These are phyloP conservation scores for Podila horticola DNA, from an alignment of 192 early-diverging fungal genomes.

Conservation along the genomic window DNA sequence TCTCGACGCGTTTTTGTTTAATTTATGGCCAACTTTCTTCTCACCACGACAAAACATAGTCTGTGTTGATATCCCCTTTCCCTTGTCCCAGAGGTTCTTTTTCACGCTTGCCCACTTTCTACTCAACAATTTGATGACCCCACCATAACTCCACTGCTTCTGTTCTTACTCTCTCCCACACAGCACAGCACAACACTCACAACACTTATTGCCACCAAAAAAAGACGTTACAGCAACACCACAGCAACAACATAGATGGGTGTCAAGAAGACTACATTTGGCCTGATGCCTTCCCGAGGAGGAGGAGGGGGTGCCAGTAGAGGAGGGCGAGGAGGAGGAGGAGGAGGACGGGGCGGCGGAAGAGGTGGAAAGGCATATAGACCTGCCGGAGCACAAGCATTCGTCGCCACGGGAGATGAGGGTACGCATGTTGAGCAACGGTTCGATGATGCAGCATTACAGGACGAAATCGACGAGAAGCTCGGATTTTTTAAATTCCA, in stretches of 20 bases:
- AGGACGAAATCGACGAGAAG: slow-evolving; percentile 65
- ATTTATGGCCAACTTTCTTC: no score
- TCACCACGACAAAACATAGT: no score
- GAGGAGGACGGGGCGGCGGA: slow-evolving; percentile 14
- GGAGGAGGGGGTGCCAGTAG: slow-evolving; percentile 6
- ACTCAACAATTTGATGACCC: no score
- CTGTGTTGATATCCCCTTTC: no score
- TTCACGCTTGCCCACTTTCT: no score
- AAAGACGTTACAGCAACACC: no score
- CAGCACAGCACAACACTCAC: no score
- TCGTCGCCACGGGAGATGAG: slow-evolving; percentile 41
- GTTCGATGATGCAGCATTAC: slow-evolving; percentile 37
- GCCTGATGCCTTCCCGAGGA: slow-evolving; percentile 39
- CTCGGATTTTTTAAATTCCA: slow-evolving; percentile 77
- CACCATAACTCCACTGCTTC: no score
- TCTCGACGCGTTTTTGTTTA: no score
- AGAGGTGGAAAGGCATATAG: slow-evolving; percentile 29
- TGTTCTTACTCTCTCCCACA: no score
- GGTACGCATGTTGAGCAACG: slow-evolving; percentile 47
- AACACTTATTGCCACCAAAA: no score
- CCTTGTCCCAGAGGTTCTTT: no score
- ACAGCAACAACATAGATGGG: slow-evolving; percentile 9
- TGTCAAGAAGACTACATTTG: slow-evolving; percentile 43
- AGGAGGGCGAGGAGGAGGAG: slow-evolving; percentile 11
- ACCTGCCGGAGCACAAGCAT: slow-evolving; percentile 30